phyloP scores from a whole-genome alignment of 2,329 filamentous ascomycete species.

The Dothistroma septosporum region DNA sequence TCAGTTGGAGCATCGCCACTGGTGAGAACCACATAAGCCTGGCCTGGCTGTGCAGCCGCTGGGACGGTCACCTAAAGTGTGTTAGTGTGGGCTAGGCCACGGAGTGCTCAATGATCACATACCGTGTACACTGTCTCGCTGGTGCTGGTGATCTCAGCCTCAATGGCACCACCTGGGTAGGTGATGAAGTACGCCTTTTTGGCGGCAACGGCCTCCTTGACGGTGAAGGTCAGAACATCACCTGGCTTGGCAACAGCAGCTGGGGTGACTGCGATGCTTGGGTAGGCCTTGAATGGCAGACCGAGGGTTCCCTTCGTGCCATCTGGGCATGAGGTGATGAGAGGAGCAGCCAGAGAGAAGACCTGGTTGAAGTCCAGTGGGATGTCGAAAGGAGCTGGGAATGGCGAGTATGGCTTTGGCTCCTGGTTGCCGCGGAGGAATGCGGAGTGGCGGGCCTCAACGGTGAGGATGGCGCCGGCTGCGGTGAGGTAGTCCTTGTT shows the following conservation, averaged over 20 bases:
- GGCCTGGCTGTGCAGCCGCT: conserved; percentile 21
- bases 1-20: conserved; percentile 21
- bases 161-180: conserved; percentile 24
- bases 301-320: conserved; percentile 34
- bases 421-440: conserved; percentile 47
- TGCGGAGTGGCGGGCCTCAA: conserved; percentile 61
- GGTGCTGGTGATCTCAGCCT: conserved; percentile 21
- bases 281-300: conserved; percentile 54
- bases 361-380: conserved; percentile 58
- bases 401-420: conserved; percentile 40
- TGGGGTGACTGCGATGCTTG: conserved; percentile 18
- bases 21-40: conserved; percentile 30
- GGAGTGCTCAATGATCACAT: no score
- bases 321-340: conserved; percentile 56
- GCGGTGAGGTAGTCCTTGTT: conserved; percentile 56
- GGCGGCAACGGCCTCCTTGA: conserved; percentile 17
- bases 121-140: not conserved
- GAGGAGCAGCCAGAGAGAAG: conserved; percentile 59
- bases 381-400: conserved; percentile 52
- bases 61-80: conserved; percentile 15
- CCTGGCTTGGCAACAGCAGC: conserved; percentile 21
- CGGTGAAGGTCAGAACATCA: conserved; percentile 21
- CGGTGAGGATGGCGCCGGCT: conserved; percentile 60
- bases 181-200: conserved; percentile 27
- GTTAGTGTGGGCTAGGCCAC: no score